A percentile compares a stretch with the other conserved stretches of the same genome.
phyloP scores from a whole-genome alignment of 1,139 yeast genomes.

The Suhomyces bokatorum region DNA sequence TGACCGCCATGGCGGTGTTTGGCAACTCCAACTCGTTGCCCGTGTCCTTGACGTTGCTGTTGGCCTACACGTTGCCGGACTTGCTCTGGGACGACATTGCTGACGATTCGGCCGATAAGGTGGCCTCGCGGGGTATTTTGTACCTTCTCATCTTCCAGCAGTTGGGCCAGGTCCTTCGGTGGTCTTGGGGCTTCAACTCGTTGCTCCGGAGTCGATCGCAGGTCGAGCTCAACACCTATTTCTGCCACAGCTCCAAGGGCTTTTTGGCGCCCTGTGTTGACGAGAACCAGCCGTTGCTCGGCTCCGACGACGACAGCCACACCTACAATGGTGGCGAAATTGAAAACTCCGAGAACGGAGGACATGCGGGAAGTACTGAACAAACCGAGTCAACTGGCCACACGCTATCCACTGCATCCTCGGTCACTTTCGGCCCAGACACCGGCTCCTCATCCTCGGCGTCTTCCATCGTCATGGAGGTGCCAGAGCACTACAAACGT shows the following conservation, averaged over 20 bases:
- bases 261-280: constrained; percentile 14
- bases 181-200: constrained; percentile 93
- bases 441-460: constrained; percentile 6
- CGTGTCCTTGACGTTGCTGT: constrained; percentile 70
- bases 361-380: not conserved
- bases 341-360: not conserved
- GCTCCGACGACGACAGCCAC: not conserved
- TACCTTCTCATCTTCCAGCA: constrained; percentile 81
- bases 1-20: constrained; percentile 86
- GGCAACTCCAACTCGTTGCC: constrained; percentile 82
- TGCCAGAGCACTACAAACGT: constrained; percentile 8
- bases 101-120: constrained; percentile 65
- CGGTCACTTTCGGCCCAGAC: not conserved
- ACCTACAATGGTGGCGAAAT: not conserved
- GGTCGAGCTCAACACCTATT: constrained; percentile 40
- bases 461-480: constrained; percentile 7
- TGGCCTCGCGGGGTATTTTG: constrained; percentile 78
- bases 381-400: not conserved
- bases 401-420: not conserved
- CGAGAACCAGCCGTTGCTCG: constrained; percentile 11
- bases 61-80: constrained; percentile 72
- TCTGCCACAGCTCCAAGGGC: constrained; percentile 14
- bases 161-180: constrained; percentile 76
- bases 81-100: constrained; percentile 72
- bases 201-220: constrained; percentile 55